Conservation (phyloP, 257 asterid genomes). For the Henckelia pumila region DNA sequence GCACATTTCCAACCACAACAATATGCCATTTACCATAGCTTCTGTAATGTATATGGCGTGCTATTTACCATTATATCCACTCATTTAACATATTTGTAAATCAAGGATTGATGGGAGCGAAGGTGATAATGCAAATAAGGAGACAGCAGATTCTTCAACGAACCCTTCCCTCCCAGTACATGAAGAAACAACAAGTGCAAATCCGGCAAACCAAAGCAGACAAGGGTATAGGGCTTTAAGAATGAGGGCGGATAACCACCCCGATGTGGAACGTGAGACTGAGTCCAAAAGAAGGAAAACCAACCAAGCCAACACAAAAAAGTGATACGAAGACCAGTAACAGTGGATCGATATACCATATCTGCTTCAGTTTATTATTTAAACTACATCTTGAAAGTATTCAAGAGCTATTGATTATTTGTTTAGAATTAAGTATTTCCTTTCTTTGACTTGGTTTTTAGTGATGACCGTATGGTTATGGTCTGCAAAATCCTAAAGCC, state of each 20-base stretch:
- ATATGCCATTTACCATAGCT: not conserved
- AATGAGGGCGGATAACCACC: slow-evolving; percentile 18
- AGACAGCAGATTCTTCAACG: not conserved
- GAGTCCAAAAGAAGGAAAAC: not conserved
- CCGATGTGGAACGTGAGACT: not conserved
- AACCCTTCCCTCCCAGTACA: too few species aligned
- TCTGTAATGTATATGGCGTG: not conserved
- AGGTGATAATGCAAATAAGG: not conserved
- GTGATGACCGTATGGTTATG: not conserved
- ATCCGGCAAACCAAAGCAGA: not conserved
- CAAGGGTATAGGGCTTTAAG: not conserved
- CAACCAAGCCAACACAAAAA: not conserved
- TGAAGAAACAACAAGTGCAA: not conserved
- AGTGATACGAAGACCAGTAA: not conserved
- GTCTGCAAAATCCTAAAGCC: not conserved
- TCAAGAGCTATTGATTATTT: not conserved
- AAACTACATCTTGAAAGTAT: not conserved
- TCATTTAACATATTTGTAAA: not conserved
- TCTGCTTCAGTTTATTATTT: not conserved
- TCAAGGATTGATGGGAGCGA: not conserved
- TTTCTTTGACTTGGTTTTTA: not conserved
- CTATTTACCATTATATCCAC: not conserved
- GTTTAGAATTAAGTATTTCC: not conserved
- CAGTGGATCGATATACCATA: not conserved
- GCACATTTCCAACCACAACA: too few species aligned